These are phyloP conservation scores for Aspergillus sergii DNA, from an alignment of 2,329 filamentous ascomycete genomes.

Conservation along the genomic window DNA sequence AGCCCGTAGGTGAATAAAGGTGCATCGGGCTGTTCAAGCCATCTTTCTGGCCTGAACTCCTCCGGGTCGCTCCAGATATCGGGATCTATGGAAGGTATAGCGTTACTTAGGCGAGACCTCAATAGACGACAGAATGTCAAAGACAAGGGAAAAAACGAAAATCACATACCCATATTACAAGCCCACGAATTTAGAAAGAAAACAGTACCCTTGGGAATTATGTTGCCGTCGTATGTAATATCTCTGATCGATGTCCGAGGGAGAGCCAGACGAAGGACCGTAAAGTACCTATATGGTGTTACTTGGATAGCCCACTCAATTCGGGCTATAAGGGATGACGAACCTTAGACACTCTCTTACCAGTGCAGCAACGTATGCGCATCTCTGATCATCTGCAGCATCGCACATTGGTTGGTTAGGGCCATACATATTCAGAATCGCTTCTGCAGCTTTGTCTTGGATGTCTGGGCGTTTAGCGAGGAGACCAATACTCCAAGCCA, in stretches of 20 bases:
- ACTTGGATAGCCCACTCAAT: slow-evolving; percentile 9
- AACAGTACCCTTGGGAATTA: slow-evolving; percentile 64
- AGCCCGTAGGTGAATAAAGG: slow-evolving; percentile 68
- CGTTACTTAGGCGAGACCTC: background rate
- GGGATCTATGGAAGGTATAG: slow-evolving; percentile 42
- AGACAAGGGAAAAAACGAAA: background rate
- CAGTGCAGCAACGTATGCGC: slow-evolving; percentile 64
- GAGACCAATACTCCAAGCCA: slow-evolving; percentile 66
- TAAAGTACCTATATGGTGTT: slow-evolving; percentile 54
- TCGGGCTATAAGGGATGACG: slow-evolving; percentile 3
- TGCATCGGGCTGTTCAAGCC: slow-evolving; percentile 65
- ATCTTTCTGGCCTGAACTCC: slow-evolving; percentile 63
- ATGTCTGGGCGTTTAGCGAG: slow-evolving; percentile 63
- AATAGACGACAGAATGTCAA: background rate
- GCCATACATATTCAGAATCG: slow-evolving; percentile 59
- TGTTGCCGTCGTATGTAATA: slow-evolving; percentile 58
- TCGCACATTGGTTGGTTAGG: slow-evolving; percentile 61
- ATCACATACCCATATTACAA: slow-evolving; percentile 64
- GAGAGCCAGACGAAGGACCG: slow-evolving; percentile 64
- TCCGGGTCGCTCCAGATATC: slow-evolving; percentile 62
- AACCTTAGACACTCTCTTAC: slow-evolving; percentile 64
- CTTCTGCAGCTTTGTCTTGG: slow-evolving; percentile 60
- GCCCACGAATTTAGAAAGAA: slow-evolving; percentile 70
- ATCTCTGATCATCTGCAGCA: slow-evolving; percentile 64
- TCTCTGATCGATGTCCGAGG: slow-evolving; percentile 65